A percentile compares a stretch with the other conserved stretches of the same genome.
phyloP scores from a whole-genome alignment of 352 stramenopile species.

The Globisporangium canariense region DNA sequence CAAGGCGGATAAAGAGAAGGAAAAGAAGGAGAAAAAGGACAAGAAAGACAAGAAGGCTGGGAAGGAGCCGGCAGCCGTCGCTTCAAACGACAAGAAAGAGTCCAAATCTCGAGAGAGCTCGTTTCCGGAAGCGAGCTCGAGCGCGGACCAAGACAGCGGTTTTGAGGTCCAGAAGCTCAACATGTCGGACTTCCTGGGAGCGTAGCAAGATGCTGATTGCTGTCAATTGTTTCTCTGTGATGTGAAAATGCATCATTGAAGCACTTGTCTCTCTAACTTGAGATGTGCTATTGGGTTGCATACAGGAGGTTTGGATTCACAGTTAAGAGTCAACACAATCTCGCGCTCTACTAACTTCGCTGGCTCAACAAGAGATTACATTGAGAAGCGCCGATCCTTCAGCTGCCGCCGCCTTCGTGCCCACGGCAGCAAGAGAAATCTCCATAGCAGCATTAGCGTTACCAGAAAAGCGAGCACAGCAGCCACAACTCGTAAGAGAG shows the following conservation, averaged over 20 bases:
- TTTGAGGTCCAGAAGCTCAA: slow-evolving; percentile 77
- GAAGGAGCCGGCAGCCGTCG: slow-evolving; percentile 14
- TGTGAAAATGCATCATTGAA: neutral
- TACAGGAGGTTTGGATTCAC: neutral
- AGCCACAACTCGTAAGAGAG: neutral
- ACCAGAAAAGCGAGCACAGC: neutral
- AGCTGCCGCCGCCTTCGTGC: neutral
- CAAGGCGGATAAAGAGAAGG: slow-evolving; percentile 39
- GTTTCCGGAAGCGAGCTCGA: slow-evolving; percentile 29
- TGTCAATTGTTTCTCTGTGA: neutral
- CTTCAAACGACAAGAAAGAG: slow-evolving; percentile 33
- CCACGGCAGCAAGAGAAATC: neutral
- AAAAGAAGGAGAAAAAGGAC: slow-evolving; percentile 25
- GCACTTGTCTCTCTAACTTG: neutral
- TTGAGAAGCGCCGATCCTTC: slow-evolving; percentile 13
- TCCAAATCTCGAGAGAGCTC: slow-evolving; percentile 33
- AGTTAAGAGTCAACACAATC: neutral
- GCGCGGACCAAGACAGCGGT: slow-evolving; percentile 31
- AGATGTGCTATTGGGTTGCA: neutral
- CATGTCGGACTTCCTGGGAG: slow-evolving; percentile 68
- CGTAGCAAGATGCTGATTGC: neutral
- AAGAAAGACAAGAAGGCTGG: slow-evolving; percentile 30
- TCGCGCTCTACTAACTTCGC: neutral
- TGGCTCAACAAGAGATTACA: neutral
- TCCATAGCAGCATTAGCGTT: neutral